Percentiles rank a stretch among this genome's conserved stretches.
These are phyloP conservation scores for Salix exigua DNA, from an alignment of 345 rosid genomes.

Conservation along the genomic window DNA sequence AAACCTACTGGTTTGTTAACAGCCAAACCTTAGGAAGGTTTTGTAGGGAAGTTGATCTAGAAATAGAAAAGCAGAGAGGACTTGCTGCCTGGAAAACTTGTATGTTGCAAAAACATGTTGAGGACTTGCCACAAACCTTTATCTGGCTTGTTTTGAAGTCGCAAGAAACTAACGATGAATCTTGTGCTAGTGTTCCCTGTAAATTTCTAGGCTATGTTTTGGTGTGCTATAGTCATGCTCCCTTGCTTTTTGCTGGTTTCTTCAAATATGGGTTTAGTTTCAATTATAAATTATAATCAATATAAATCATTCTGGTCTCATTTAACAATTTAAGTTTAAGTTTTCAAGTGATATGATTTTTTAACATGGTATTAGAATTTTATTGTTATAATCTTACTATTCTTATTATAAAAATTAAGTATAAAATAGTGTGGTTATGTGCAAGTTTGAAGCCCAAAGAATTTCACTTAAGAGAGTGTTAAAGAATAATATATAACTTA, in stretches of 20 bases:
- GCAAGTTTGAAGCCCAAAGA: no score
- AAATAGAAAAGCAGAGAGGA: slow-evolving; percentile 2
- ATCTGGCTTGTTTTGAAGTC: slow-evolving; percentile 18
- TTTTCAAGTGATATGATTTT: no score
- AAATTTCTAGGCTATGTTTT: neutral
- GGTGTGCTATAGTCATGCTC: neutral
- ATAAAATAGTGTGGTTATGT: fast-evolving
- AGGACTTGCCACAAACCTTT: slow-evolving; percentile 1
- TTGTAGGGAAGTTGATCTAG: slow-evolving; percentile 11
- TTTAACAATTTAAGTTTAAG: no score
- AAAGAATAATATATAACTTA: no score
- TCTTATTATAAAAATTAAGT: no score
- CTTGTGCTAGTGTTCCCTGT: slow-evolving; percentile 15
- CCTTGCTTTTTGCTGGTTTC: neutral
- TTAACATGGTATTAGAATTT: no score
- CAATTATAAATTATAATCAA: neutral
- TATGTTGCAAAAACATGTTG: slow-evolving; percentile 8
- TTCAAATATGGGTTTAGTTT: neutral
- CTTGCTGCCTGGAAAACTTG: slow-evolving; percentile 5
- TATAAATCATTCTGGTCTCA: no score
- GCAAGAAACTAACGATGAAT: slow-evolving; percentile 16
- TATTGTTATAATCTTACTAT: no score
- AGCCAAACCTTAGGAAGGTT: slow-evolving; percentile 1
- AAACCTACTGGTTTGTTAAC: slow-evolving; percentile 4
- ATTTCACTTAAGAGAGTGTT: no score